Percentiles rank a stretch among this genome's conserved stretches.
These are phyloP conservation scores for Pichia sp. DNA, from an alignment of 1,139 yeast genomes.

Conservation along the genomic window DNA sequence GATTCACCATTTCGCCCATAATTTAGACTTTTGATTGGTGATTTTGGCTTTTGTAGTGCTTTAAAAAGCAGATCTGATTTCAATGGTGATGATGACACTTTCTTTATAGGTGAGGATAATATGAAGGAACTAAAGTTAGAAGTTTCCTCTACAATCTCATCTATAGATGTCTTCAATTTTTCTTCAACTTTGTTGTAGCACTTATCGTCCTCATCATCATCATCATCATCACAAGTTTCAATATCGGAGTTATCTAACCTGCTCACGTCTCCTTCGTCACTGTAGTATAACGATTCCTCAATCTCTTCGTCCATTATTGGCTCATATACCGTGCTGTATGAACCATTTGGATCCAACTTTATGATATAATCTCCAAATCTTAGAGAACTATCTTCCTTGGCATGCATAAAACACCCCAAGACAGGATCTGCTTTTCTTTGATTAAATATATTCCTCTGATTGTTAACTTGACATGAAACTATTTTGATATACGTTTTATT, in stretches of 20 bases:
- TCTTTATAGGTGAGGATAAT: conserved; percentile 7
- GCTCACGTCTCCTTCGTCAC: conserved; percentile 11
- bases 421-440: conserved; percentile 13
- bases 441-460: neutral
- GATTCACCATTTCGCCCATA: conserved; percentile 10
- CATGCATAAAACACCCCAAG: conserved; percentile 7
- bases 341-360: conserved; percentile 2
- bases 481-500: conserved; percentile 3
- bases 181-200: neutral
- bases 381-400: conserved; percentile 5
- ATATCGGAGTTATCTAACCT: conserved; percentile 12
- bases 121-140: neutral
- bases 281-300: conserved; percentile 8
- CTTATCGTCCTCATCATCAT: neutral
- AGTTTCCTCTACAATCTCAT: too few relatives aligned
- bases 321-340: neutral
- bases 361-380: conserved; percentile 14
- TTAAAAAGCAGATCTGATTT: conserved; percentile 4
- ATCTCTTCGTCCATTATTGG: conserved; percentile 1
- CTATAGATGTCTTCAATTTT: too few relatives aligned
- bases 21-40: conserved; percentile 10
- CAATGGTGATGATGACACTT: neutral
- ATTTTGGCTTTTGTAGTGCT: conserved; percentile 4
- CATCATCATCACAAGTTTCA: conserved; percentile 1
- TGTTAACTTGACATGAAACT: neutral